Evolutionary conservation across 345 rosid species (phyloP), one percentile per base, ranked within the genome.

Genomic region (Psidium friedrichsthalianum): DNA sequence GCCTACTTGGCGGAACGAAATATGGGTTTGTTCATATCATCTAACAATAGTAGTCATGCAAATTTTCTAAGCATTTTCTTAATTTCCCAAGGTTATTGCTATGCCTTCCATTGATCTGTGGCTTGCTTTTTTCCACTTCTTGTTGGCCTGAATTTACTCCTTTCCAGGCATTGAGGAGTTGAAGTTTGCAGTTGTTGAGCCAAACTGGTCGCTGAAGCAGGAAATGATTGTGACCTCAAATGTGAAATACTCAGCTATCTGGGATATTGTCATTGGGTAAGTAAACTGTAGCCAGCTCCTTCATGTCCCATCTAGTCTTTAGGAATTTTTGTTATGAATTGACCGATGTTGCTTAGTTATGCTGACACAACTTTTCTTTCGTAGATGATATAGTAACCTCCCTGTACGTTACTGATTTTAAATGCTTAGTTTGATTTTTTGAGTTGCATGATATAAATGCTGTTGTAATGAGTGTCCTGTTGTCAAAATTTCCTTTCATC

Each of bases 141-240:
- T 85, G 87, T 53, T 86, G 20, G 32, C 36, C 49, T 47, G 11
- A 57, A 42, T 64, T 85, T 87, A 81, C 64, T 83, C 56, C 85
- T 87, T 40, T 87, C 85, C 91, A 97, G 99, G 90, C 69, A 85
- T 92, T 86, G 98, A 95, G 93, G 98, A 94, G 90, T 88, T 97
- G 91, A 92, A 93, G 91, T 90, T 96, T 89, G 91, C 90, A 2
- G 92, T 91, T 83, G 83, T 84, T 86, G 98, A 95, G 83, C 89
- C 90, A 55, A n/a, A 93, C 82, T 97, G 99, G 99, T 89, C 91
- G 27, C 90, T 89, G 89, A 93, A 88, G 90, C 93, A 92, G 89
- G 93, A 93, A 80, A 87, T 90, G 80, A 95, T 97, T 52, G 88
- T 88, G 74, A 91, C 92, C 49, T 86, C 94, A 92, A 95, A 94